Percentiles rank a stretch among this genome's conserved stretches.
phyloP scores from a whole-genome alignment of 202 grass and related monocot genomes.

The Carex arenaria region DNA sequence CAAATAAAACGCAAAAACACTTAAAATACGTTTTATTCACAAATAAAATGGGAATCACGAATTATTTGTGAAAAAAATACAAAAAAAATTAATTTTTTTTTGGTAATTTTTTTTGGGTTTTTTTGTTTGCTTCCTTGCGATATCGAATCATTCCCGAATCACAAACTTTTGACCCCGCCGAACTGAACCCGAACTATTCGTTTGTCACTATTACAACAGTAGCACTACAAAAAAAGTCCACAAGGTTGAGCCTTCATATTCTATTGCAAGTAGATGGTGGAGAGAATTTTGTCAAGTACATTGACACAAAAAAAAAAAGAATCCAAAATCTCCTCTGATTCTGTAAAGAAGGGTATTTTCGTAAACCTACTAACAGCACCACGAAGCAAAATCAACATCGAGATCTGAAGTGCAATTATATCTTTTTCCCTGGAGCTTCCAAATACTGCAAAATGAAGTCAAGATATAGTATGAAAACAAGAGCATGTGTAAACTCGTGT shows the following conservation, averaged over 20 bases:
- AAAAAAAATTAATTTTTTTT: too few relatives aligned
- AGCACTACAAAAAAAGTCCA: neutral
- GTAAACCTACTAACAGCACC: constrained; percentile 2
- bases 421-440: constrained; percentile 4
- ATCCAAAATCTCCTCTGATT: neutral
- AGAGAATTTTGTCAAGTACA: neutral
- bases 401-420: constrained; percentile 3
- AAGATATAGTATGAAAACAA: neutral
- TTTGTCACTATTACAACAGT: too few relatives aligned
- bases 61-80: too few relatives aligned
- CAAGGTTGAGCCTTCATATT: neutral
- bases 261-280: neutral
- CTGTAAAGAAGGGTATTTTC: neutral
- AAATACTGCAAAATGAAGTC: constrained; percentile 13
- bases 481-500: constrained; percentile 6
- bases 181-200: too few relatives aligned
- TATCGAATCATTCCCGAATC: too few relatives aligned
- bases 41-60: too few relatives aligned
- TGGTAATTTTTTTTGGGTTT: too few relatives aligned
- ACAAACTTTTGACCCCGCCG: too few relatives aligned
- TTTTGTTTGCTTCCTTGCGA: too few relatives aligned
- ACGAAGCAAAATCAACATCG: neutral
- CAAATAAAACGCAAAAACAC: too few relatives aligned
- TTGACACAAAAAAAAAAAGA: neutral
- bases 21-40: too few relatives aligned